Evolutionary conservation across 306 rosid genomes (phyloP).

Genomic region (Cucurbita moschata): DNA sequence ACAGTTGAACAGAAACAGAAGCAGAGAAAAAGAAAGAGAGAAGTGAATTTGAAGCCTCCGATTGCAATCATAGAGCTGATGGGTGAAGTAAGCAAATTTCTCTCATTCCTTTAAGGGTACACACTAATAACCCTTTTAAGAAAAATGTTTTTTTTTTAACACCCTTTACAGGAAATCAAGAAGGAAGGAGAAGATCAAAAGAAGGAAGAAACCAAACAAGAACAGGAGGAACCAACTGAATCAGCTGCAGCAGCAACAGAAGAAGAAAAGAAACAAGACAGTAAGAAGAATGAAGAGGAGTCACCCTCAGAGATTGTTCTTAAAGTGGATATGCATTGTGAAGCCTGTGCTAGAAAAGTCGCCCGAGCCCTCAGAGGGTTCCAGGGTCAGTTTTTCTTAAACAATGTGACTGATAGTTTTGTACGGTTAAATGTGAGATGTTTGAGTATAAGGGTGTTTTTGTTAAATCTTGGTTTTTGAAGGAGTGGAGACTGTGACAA

Average conservation of each 20-base stretch:
- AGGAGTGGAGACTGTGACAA: slow-evolving; percentile 11
- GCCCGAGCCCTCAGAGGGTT: slow-evolving; percentile 81
- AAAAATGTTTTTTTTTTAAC: not conserved
- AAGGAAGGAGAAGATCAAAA: slow-evolving; percentile 17
- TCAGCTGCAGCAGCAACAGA: not conserved
- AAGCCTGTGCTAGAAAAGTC: slow-evolving; percentile 87
- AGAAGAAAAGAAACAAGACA: slow-evolving; percentile 15
- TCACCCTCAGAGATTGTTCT: slow-evolving; percentile 53
- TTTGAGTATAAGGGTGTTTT: not conserved
- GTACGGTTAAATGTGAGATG: not conserved
- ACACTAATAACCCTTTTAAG: not conserved
- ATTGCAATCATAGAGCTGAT: slow-evolving; percentile 16
- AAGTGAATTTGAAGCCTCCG: not conserved
- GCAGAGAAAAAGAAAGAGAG: not conserved
- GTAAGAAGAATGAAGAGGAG: slow-evolving; percentile 29
- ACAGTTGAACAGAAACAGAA: not conserved
- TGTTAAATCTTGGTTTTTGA: not conserved
- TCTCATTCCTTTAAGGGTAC: not conserved
- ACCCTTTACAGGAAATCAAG: slow-evolving; percentile 17
- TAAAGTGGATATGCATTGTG: slow-evolving; percentile 95
- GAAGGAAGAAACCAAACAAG: slow-evolving; percentile 10
- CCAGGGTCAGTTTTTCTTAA: slow-evolving; percentile 32
- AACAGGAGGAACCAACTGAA: not conserved
- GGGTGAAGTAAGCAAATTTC: slow-evolving; percentile 56
- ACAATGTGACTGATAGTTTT: not conserved